Percentiles rank a stretch among this genome's conserved stretches.
These are phyloP conservation scores for Emericellopsis cladophorae DNA, from an alignment of 2,329 filamentous ascomycete genomes.

Conservation along the genomic window DNA sequence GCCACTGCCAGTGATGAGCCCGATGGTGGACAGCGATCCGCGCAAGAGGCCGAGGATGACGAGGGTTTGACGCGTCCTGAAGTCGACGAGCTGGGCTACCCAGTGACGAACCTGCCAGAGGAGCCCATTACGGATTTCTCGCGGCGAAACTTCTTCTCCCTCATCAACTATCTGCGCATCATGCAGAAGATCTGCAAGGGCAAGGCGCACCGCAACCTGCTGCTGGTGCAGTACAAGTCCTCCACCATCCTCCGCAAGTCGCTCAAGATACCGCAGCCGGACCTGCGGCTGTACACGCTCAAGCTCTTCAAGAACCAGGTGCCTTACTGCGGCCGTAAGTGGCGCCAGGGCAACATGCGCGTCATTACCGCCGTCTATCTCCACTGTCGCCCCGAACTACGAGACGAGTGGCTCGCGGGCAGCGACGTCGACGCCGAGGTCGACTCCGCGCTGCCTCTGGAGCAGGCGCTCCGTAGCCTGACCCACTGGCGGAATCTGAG, in stretches of 20 bases:
- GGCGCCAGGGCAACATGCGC: conserved; percentile 96
- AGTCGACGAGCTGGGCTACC: conserved; percentile 82
- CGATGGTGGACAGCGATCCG: conserved; percentile 6
- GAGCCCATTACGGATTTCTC: conserved; percentile 82
- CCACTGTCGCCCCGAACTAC: conserved; percentile 80
- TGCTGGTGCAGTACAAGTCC: conserved; percentile 92
- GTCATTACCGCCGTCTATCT: conserved; percentile 96
- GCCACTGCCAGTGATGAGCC: conserved; percentile 13
- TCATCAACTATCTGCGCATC: conserved; percentile 88
- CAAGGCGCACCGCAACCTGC: conserved; percentile 86
- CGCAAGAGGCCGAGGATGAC: conserved; percentile 16
- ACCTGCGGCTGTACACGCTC: conserved; percentile 83
- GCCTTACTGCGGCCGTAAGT: conserved; percentile 94
- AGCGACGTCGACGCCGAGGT: conserved; percentile 88
- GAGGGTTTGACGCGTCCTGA: conserved; percentile 33
- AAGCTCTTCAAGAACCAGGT: conserved; percentile 99
- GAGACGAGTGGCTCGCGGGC: conserved; percentile 90
- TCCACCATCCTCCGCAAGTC: conserved; percentile 85
- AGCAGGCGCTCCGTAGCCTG: conserved; percentile 77
- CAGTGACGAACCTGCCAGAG: conserved; percentile 54
- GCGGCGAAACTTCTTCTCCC: conserved; percentile 86
- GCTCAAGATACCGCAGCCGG: conserved; percentile 77
- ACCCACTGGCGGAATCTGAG: conserved; percentile 93
- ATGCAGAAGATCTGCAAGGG: conserved; percentile 96
- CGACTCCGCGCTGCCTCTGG: conserved; percentile 80